phyloP scores from a whole-genome alignment of 2,329 filamentous ascomycete species.

The Fusarium secorum region DNA sequence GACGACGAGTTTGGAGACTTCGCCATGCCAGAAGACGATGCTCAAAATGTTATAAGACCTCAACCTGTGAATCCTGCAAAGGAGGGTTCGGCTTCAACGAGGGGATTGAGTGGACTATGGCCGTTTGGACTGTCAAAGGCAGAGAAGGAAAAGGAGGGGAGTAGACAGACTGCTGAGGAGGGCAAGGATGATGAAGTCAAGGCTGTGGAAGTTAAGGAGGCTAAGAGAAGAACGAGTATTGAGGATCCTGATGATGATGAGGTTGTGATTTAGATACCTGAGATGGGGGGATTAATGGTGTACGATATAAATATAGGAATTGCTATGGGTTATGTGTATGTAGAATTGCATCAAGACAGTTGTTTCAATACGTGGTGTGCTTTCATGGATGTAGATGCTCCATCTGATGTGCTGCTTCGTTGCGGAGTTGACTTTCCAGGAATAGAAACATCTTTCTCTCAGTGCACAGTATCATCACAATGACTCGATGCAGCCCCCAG shows the following conservation, averaged over 20 bases:
- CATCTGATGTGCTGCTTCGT: neutral
- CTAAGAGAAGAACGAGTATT: conserved; percentile 63
- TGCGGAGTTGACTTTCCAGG: neutral
- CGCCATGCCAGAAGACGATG: conserved; percentile 66
- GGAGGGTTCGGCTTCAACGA: conserved; percentile 42
- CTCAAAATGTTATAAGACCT: conserved; percentile 60
- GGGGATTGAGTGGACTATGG: conserved; percentile 63
- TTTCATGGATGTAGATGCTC: too few species aligned
- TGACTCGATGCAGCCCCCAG: neutral
- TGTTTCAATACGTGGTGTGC: neutral
- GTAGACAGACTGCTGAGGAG: conserved; percentile 29
- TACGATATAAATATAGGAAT: conserved; percentile 22
- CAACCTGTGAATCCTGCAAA: conserved; percentile 61
- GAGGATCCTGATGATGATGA: conserved; percentile 66
- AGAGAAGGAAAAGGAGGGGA: conserved; percentile 44
- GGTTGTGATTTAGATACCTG: conserved; percentile 50
- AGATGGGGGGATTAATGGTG: conserved; percentile 25
- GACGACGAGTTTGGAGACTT: conserved; percentile 75
- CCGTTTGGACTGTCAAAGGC: conserved; percentile 59
- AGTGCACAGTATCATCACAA: too few species aligned
- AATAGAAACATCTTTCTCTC: neutral
- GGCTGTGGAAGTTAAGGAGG: conserved; percentile 62
- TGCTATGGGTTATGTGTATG: conserved; percentile 13
- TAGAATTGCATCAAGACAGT: conserved; percentile 23
- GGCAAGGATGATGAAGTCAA: conserved; percentile 45